Evolutionary conservation across 164 flowering plant genomes (phyloP).

Genomic region (Tinospora cordifolia): DNA sequence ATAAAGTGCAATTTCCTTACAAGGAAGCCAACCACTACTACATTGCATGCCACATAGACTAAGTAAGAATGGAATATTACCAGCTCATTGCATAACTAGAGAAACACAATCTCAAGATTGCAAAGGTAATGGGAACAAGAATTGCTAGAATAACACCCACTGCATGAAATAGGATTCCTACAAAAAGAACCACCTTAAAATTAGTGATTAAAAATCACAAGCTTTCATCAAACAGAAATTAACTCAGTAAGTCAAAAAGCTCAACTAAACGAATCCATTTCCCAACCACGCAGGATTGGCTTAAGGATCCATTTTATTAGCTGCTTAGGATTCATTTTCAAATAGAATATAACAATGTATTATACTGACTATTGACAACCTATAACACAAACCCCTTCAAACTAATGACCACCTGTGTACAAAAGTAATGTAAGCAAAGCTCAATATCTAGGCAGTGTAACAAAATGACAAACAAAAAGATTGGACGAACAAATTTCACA

Average conservation of each 20-base stretch:
- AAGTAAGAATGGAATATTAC: conserved; percentile 29
- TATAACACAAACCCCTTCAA: no score
- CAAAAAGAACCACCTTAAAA: conserved; percentile 19
- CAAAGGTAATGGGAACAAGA: conserved; percentile 53
- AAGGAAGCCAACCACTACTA: not conserved
- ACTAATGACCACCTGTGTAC: no score
- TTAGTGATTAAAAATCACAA: not conserved
- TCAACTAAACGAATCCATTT: no score
- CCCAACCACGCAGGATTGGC: no score
- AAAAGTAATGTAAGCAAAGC: not conserved
- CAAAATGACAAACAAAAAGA: not conserved
- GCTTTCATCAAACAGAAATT: not conserved
- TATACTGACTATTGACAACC: no score
- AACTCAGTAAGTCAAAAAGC: no score
- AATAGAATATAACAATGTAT: no score
- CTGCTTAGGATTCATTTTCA: no score
- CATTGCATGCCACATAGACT: not conserved
- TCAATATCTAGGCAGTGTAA: not conserved
- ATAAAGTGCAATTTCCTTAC: no score
- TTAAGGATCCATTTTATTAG: no score
- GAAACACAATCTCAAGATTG: conserved; percentile 59
- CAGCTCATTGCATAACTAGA: conserved; percentile 75
- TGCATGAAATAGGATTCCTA: conserved; percentile 68
- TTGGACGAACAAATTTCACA: not conserved
- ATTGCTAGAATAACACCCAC: conserved; percentile 52